These are phyloP conservation scores for Ogataea hybrid DNA, from an alignment of 1,139 yeast species.

Conservation along the genomic window DNA sequence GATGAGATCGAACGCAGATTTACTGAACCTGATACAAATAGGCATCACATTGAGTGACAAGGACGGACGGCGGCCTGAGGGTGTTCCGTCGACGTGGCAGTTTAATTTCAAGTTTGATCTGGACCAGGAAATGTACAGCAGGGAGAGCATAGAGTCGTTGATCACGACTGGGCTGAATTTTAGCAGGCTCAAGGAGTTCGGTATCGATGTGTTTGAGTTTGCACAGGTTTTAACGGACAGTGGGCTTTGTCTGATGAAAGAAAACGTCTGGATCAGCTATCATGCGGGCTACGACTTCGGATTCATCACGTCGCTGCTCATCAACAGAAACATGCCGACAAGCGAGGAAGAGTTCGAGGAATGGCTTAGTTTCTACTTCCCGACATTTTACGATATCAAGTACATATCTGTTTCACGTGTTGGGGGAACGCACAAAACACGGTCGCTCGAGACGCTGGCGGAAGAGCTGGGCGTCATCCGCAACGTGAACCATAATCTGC, in stretches of 20 bases:
- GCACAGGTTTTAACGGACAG: constrained; percentile 84
- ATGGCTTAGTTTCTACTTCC: constrained; percentile 73
- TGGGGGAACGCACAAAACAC: constrained; percentile 23
- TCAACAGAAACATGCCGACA: constrained; percentile 75
- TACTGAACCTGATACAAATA: constrained; percentile 80
- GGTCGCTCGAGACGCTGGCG: constrained; percentile 42
- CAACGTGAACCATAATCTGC: constrained; percentile 28
- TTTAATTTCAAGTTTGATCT: constrained; percentile 86
- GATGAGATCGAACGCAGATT: constrained; percentile 84
- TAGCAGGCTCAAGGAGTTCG: constrained; percentile 69
- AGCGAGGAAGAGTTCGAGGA: constrained; percentile 77
- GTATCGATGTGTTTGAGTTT: constrained; percentile 77
- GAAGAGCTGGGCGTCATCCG: constrained; percentile 45
- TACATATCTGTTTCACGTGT: constrained; percentile 52
- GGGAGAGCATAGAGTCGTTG: constrained; percentile 71
- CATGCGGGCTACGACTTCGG: constrained; percentile 97
- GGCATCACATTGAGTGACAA: constrained; percentile 83
- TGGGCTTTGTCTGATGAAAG: constrained; percentile 73
- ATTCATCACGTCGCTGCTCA: constrained; percentile 73
- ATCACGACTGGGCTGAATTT: constrained; percentile 85
- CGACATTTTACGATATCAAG: constrained; percentile 82
- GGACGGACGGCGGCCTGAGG: constrained; percentile 71
- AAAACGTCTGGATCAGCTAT: constrained; percentile 85
- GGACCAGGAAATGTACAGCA: constrained; percentile 73
- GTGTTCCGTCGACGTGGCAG: constrained; percentile 86